Base-by-base conservation (phyloP, 176 grass and related monocot species). In the Oryza punctata region DNA sequence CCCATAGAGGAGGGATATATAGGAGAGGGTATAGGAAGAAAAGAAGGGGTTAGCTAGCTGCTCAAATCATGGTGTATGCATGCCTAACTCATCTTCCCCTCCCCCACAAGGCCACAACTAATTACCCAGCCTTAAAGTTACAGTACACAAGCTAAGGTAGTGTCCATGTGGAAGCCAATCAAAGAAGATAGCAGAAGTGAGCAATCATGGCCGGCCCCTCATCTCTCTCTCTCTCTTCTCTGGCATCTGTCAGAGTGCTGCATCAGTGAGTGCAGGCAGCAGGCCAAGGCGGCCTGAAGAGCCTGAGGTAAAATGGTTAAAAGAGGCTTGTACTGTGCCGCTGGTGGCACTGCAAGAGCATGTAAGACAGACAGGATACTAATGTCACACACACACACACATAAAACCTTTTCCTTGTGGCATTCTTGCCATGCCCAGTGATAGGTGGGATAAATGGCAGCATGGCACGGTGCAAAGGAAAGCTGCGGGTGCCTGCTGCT, bases 271-370 rank as follows among this genome's bases (percentile, higher is more conserved):
- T 46, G 32, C 72, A 70, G 47, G 16, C 25, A 28, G 45, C 65
- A 76, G 67, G 50, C 73, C 23, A 64, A 61, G 70, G 70, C 65
- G 70, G 70, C 65, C 19, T 24, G 57, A 61, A 61, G 57, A 61
- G 21, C 57, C 41, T 71, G 72, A 78, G 73, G 84, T 90, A 74
- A 90, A 82, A 79, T 83, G 88, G 75, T 90, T 80, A 90, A 90
- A 86, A 75, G 41, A 59, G 61, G 68, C 28, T 7, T 75, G 81
- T 60, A 66, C 83, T 61, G 78, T 81, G 64, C 67, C 60, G 41
- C 46, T 68, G 82, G 46, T 54, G 64, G 82, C 41, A 61, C 24
- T 24, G 21, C 18, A 57, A 57, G 18, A 54, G 57, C 80, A 73
- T 64, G 69, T 76, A 76, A 84, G 63, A 84, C 44, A 67, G 23